phyloP scores from a whole-genome alignment of 371 early-diverging fungal species.

The Funneliformis caledonium region DNA sequence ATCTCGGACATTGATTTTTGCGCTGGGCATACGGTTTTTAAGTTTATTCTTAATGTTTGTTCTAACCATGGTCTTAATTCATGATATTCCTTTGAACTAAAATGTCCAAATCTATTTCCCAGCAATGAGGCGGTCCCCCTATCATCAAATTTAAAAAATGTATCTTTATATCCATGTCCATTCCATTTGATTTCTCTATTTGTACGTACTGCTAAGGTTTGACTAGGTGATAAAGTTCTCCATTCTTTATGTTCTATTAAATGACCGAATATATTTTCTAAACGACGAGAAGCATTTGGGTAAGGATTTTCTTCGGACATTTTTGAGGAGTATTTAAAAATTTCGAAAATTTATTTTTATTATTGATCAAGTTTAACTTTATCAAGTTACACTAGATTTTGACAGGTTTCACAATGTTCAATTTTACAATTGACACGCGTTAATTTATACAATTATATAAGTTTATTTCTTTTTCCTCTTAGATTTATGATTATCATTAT shows the following conservation, averaged over 20 bases:
- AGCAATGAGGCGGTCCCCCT: background rate
- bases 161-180: constrained; percentile 20
- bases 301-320: background rate
- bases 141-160: constrained; percentile 20
- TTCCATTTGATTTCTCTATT: constrained; percentile 27
- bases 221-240: constrained; percentile 7
- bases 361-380: background rate
- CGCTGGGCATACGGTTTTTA: constrained; percentile 3
- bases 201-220: constrained; percentile 8
- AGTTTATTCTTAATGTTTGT: constrained; percentile 29
- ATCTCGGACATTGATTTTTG: constrained; percentile 4
- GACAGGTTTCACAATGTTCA: background rate
- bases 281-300: background rate
- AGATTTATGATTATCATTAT: too few species aligned
- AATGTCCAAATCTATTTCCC: constrained; percentile 6
- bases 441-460: too few species aligned
- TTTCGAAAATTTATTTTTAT: background rate
- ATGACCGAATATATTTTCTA: background rate
- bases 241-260: constrained; percentile 4
- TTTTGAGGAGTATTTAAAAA: background rate
- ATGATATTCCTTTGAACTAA: constrained; percentile 36
- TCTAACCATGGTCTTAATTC: constrained; percentile 23
- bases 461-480: too few species aligned
- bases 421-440: too few species aligned
- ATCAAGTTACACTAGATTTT: background rate